These are phyloP conservation scores for Phytophthora pinifolia DNA, from an alignment of 352 stramenopile species.

Conservation along the genomic window DNA sequence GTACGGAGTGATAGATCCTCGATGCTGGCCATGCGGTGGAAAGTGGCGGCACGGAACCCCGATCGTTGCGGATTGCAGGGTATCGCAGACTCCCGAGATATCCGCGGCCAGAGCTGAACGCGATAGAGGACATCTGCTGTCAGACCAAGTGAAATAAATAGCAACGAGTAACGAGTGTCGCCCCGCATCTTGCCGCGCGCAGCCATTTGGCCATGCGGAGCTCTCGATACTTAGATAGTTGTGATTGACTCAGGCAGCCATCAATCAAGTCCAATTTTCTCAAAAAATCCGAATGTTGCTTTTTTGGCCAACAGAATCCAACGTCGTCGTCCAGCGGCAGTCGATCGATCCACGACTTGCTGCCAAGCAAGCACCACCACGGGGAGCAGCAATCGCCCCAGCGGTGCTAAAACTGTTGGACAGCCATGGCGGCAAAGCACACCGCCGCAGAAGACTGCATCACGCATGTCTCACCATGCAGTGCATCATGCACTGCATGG, in stretches of 20 bases:
- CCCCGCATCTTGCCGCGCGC: too few species aligned
- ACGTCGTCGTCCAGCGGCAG: background rate
- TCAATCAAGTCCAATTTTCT: constrained; percentile 25
- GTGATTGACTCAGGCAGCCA: constrained; percentile 7
- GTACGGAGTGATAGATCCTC: too few species aligned
- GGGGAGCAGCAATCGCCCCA: too few species aligned
- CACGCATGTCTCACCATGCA: too few species aligned
- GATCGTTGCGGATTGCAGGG: constrained; percentile 14
- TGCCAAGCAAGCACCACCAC: too few species aligned
- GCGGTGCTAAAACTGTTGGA: background rate
- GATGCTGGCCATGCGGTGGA: too few species aligned
- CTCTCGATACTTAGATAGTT: too few species aligned
- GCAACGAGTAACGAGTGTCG: constrained; percentile 2
- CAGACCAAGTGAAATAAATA: background rate
- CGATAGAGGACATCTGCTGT: background rate
- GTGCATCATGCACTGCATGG: too few species aligned
- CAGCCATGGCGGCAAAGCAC: background rate
- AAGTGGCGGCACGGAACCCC: background rate
- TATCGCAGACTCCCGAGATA: constrained; percentile 21
- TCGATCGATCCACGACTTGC: too few species aligned
- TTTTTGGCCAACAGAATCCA: background rate
- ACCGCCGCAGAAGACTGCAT: too few species aligned
- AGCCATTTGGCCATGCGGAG: background rate
- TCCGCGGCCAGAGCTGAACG: background rate
- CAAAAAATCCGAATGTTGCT: constrained; percentile 9